Evolutionary conservation across 192 early-diverging fungal genomes (phyloP), one percentile per base, ranked within the genome.

Genomic region (Coemansia aciculifera): DNA sequence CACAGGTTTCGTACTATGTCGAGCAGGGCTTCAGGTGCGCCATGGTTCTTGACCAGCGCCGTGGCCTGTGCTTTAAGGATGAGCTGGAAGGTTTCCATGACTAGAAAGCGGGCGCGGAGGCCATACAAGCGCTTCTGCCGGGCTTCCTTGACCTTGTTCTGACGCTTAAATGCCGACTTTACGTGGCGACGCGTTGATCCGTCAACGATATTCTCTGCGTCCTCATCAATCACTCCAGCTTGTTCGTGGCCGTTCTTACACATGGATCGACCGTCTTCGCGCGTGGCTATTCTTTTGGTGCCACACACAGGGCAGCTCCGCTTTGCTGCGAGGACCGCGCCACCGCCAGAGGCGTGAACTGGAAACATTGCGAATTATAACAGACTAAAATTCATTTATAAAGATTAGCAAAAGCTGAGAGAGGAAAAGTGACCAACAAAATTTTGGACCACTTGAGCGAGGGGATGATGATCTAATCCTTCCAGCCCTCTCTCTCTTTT

Each of bases 241-340:
- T 82, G 79, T 38, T 77, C 72, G 62, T 82, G 79, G 12, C 79
- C 79, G 39, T 77, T 59, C 34, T 63, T 73, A 66, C 79, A 82
- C 71, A 71, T 74, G 1, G 74, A 54, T 15, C 72, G 79, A 6
- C 79, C 79, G 63, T 82, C 79, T 5, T 69, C 66, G 43, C 79
- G 79, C 3, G 49, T 19, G 1, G 62, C 21, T 66, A 82, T 70
- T 31, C 32, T 68, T 65, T 64, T 77, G n/a, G 79, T 73, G 49
- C 69, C 69, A 52, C 79, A 82, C 7, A 77, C 43, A 13, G 74
- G 40, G 46, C 79, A 82, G 17, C 75, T 75, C 37, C 72, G 71
- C 44, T 69, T 78, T 36, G 31, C 66, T 38, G 67, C 63, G 10
- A 64, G 61, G 23, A 64, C 10, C 9, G 31, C 12, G 19, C 73